Conservation (phyloP, 768 basidiomycete genomes). For the Terana coerulea region DNA sequence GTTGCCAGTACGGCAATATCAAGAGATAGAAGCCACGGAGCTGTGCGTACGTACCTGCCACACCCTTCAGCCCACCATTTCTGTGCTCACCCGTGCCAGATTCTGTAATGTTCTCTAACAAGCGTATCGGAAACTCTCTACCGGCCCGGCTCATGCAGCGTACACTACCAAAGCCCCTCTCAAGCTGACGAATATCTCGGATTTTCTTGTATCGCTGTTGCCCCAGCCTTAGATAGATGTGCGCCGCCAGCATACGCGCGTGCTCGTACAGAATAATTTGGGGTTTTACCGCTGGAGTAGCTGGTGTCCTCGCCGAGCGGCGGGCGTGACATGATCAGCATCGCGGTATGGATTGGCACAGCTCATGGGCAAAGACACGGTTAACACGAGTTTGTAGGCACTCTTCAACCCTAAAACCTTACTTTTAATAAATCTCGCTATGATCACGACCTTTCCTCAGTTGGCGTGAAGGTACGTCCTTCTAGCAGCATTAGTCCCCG, state of each 20-base stretch:
- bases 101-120: not conserved
- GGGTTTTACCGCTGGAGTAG: too few relatives aligned
- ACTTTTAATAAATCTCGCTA: too few relatives aligned
- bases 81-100: not conserved
- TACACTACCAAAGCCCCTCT: slow-evolving; percentile 71
- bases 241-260: slow-evolving; percentile 53
- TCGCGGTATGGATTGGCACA: slow-evolving; percentile 54
- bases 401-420: too few relatives aligned
- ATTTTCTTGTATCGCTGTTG: slow-evolving; percentile 54
- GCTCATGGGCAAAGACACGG: slow-evolving; percentile 40
- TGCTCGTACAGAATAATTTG: slow-evolving; percentile 69
- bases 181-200: slow-evolving; percentile 54
- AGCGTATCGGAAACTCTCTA: slow-evolving; percentile 59
- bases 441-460: too few relatives aligned
- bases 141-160: slow-evolving; percentile 58
- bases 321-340: slow-evolving; percentile 57
- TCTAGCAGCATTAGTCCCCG: too few relatives aligned
- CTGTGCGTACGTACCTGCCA: slow-evolving; percentile 39
- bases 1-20: slow-evolving; percentile 55
- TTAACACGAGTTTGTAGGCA: too few relatives aligned
- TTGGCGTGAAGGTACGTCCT: too few relatives aligned
- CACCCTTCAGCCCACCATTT: not conserved
- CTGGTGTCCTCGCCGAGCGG: too few relatives aligned
- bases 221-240: slow-evolving; percentile 41
- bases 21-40: slow-evolving; percentile 61